These are phyloP conservation scores for Glycyrrhiza uralensis DNA, from an alignment of 306 rosid species.

Conservation along the genomic window DNA sequence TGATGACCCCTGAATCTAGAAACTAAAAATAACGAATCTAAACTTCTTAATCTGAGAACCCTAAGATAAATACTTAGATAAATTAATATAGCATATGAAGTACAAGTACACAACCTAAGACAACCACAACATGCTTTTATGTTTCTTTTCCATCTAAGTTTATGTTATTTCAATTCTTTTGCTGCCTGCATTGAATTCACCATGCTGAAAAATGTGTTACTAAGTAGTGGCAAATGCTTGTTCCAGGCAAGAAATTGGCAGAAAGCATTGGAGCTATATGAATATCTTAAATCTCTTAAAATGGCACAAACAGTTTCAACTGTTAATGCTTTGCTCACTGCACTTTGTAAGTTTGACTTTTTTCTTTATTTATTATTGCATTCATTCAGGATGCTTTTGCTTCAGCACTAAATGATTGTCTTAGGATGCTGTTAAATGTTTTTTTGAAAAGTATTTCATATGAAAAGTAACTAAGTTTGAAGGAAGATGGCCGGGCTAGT, in stretches of 20 bases:
- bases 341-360: slow-evolving; percentile 67
- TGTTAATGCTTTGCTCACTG: slow-evolving; percentile 87
- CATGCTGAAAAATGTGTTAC: slow-evolving; percentile 22
- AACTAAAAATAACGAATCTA: slow-evolving; percentile 1
- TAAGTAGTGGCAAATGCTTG: slow-evolving; percentile 31
- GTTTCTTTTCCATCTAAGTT: slow-evolving; percentile 4
- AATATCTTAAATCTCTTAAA: slow-evolving; percentile 66
- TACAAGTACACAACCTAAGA: slow-evolving; percentile 14
- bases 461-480: slow-evolving; percentile 1
- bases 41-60: slow-evolving; percentile 4
- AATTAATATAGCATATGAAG: not conserved
- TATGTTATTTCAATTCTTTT: slow-evolving; percentile 6
- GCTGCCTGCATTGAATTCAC: slow-evolving; percentile 19
- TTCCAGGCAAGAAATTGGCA: slow-evolving; percentile 87
- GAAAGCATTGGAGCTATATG: slow-evolving; percentile 78
- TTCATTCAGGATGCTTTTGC: slow-evolving; percentile 10
- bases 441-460: not conserved
- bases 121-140: not conserved
- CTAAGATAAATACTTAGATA: not conserved
- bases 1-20: slow-evolving; percentile 15
- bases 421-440: not conserved
- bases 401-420: slow-evolving; percentile 15
- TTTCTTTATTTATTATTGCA: not conserved
- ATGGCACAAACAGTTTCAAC: slow-evolving; percentile 68
- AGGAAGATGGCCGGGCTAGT: not conserved